These are phyloP conservation scores for Aspergillus oerlinghausenensis DNA, from an alignment of 2,329 filamentous ascomycete species.

Conservation along the genomic window DNA sequence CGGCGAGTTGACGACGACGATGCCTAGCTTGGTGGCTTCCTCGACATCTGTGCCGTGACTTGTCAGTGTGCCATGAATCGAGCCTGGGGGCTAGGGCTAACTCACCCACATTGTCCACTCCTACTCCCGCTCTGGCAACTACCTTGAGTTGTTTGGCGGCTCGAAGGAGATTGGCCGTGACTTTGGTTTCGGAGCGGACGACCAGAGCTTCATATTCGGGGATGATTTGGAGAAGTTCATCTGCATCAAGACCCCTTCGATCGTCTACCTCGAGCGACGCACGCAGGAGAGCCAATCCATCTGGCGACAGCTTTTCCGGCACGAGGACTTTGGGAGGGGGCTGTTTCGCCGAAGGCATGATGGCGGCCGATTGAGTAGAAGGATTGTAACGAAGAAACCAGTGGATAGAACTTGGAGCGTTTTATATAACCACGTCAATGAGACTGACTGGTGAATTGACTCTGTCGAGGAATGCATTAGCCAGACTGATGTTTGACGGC, in stretches of 20 bases:
- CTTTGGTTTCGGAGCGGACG: constrained; percentile 76
- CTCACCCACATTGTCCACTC: constrained; percentile 69
- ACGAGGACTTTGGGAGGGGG: constrained; percentile 58
- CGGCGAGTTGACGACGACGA: constrained; percentile 77
- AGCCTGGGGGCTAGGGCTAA: neutral
- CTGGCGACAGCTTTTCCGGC: constrained; percentile 74
- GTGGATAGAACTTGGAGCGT: too few species aligned
- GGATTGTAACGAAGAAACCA: too few species aligned
- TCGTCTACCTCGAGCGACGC: constrained; percentile 67
- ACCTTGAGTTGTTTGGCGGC: constrained; percentile 68
- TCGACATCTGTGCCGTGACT: constrained; percentile 50
- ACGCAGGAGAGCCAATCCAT: constrained; percentile 66
- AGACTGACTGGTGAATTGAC: too few species aligned
- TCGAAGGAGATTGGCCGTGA: constrained; percentile 62
- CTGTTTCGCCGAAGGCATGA: constrained; percentile 17
- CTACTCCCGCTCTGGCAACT: constrained; percentile 74
- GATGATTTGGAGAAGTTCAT: constrained; percentile 64
- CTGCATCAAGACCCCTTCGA: constrained; percentile 56
- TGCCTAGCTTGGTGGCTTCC: constrained; percentile 65
- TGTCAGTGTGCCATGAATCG: neutral
- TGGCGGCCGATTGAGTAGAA: too few species aligned
- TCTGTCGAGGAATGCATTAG: too few species aligned
- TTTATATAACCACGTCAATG: too few species aligned
- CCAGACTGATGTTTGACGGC: too few species aligned
- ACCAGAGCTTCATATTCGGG: constrained; percentile 71